These are phyloP conservation scores for Ulota crispa DNA, from an alignment of 225 moss, liverwort and hornwort species.

Conservation along the genomic window DNA sequence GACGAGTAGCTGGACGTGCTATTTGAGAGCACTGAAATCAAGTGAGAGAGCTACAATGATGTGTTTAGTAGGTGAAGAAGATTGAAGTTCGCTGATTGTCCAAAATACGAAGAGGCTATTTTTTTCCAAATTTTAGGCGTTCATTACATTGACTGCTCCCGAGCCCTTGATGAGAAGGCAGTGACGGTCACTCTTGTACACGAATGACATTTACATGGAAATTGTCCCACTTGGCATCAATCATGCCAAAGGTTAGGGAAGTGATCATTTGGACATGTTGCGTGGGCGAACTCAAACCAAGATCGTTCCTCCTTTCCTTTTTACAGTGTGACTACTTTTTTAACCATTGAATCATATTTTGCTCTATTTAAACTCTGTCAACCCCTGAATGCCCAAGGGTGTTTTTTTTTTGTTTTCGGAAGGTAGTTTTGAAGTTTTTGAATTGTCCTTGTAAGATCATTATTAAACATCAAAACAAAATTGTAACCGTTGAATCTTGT, in stretches of 20 bases:
- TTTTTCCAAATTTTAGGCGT: conserved; percentile 38
- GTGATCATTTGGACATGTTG: neutral
- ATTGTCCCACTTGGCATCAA: conserved; percentile 30
- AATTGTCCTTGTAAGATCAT: no score
- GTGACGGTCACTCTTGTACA: conserved; percentile 25
- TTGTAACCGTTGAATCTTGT: no score
- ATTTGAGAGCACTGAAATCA: conserved; percentile 1
- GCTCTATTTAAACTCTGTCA: no score
- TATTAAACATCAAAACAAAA: no score
- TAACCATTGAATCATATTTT: no score
- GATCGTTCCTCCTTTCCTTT: no score
- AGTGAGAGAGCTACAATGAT: conserved; percentile 19
- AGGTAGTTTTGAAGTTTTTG: no score
- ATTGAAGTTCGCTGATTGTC: conserved; percentile 10
- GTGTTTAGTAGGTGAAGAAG: conserved; percentile 8
- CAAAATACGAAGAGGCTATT: conserved; percentile 20
- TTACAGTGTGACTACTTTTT: no score
- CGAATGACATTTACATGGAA: conserved; percentile 33
- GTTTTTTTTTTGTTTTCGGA: no score
- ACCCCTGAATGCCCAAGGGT: no score
- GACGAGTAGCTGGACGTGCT: conserved; percentile 30
- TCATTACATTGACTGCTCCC: conserved; percentile 23
- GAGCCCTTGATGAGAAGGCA: conserved; percentile 23
- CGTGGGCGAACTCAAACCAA: no score
- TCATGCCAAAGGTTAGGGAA: conserved; percentile 11